phyloP scores from a whole-genome alignment of 2,329 filamentous ascomycete genomes.

The Fusarium humuli region DNA sequence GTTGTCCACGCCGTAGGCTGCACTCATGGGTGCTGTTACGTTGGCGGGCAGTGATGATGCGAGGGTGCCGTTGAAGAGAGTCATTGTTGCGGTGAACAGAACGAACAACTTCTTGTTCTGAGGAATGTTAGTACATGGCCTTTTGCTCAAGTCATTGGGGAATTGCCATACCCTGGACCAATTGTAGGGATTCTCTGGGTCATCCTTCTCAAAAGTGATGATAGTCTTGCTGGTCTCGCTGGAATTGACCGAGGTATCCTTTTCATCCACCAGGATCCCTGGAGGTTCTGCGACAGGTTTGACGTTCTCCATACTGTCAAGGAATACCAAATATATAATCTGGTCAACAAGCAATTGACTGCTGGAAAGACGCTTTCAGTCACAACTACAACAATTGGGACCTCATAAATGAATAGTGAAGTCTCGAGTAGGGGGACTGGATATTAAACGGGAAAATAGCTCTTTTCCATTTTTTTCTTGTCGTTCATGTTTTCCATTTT shows the following conservation, averaged over 20 bases:
- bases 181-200: conserved; percentile 13
- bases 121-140: not conserved
- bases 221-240: not conserved
- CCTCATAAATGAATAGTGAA: not conserved
- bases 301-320: not conserved
- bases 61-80: conserved; percentile 3
- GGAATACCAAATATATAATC: too few species aligned
- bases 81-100: conserved; percentile 7
- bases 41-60: conserved; percentile 17
- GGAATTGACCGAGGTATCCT: not conserved
- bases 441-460: not conserved
- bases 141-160: too few species aligned
- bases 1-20: conserved; percentile 5
- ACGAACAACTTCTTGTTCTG: conserved; percentile 18
- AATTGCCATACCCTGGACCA: not conserved
- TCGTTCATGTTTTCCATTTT: not conserved
- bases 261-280: not conserved
- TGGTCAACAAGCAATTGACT: too few species aligned
- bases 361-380: not conserved
- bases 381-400: too few species aligned
- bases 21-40: not conserved
- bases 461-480: not conserved
- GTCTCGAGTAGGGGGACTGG: not conserved
- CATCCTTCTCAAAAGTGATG: not conserved
- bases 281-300: not conserved